phyloP scores from a whole-genome alignment of 2,329 filamentous ascomycete genomes.

The Apiospora aurea region DNA sequence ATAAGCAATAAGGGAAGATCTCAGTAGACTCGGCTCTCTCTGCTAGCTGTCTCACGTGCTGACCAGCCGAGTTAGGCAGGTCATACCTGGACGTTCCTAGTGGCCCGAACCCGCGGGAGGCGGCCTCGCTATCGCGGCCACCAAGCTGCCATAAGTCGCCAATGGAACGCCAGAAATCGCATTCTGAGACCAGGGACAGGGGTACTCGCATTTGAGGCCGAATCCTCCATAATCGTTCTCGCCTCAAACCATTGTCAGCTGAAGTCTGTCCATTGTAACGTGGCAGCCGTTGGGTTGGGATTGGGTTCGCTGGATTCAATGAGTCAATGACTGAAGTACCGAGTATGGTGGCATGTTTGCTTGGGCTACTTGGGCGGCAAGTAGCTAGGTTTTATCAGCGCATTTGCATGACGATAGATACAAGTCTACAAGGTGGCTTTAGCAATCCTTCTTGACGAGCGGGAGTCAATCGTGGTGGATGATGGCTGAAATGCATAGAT shows the following conservation, averaged over 20 bases:
- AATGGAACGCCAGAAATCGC: not conserved
- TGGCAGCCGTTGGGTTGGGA: not conserved
- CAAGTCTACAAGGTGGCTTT: not conserved
- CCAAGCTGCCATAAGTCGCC: not conserved
- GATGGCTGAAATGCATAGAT: not conserved
- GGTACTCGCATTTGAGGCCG: not conserved
- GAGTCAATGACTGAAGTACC: not conserved
- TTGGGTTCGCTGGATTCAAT: not conserved
- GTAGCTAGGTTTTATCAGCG: not conserved
- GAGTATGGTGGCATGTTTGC: not conserved
- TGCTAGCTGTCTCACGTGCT: constrained; percentile 7
- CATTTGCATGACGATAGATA: not conserved
- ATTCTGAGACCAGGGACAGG: not conserved
- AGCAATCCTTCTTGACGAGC: not conserved
- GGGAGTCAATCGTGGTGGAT: not conserved
- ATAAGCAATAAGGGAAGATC: not conserved
- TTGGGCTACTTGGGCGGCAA: not conserved
- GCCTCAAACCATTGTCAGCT: constrained; percentile 17
- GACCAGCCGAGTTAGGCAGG: constrained; percentile 17
- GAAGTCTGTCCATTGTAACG: constrained; percentile 16
- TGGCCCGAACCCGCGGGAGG: constrained; percentile 14
- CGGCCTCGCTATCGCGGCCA: not conserved
- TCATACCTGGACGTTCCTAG: not conserved
- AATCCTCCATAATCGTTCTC: constrained; percentile 8
- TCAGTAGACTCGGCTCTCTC: not conserved